phyloP scores from a whole-genome alignment of 23 red algal genomes.

The Porphyridium purpureum region DNA sequence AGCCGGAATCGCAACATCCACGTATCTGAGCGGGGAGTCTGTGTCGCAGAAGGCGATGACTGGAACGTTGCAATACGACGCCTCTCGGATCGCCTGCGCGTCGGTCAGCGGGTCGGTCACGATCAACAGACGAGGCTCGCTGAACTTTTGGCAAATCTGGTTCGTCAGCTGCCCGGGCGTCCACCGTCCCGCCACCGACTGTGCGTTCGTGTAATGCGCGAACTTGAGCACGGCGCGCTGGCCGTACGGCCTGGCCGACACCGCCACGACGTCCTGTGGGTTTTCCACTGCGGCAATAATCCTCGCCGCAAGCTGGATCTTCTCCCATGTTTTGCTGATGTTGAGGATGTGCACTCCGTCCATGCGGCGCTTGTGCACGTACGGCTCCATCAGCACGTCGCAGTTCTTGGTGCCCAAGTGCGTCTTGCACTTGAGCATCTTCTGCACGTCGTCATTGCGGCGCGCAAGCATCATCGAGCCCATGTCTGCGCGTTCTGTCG shows the following conservation, averaged over 20 bases:
- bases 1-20: slow-evolving; percentile 94
- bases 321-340: slow-evolving; percentile 82
- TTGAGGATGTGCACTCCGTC: slow-evolving; percentile 93
- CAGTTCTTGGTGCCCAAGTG: slow-evolving; percentile 99
- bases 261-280: slow-evolving; percentile 81
- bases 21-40: slow-evolving; percentile 74
- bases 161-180: slow-evolving; percentile 99
- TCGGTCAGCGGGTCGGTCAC: slow-evolving; percentile 94
- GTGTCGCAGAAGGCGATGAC: slow-evolving; percentile 98
- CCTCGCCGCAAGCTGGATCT: slow-evolving; percentile 89
- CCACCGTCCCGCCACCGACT: slow-evolving; percentile 86
- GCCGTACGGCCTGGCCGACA: slow-evolving; percentile 86
- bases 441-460: slow-evolving; percentile 73
- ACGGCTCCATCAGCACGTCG: slow-evolving; percentile 90
- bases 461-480: slow-evolving; percentile 9
- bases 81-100: slow-evolving; percentile 71
- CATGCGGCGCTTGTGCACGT: slow-evolving; percentile 71
- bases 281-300: slow-evolving; percentile 91
- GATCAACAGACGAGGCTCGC: slow-evolving; percentile 88
- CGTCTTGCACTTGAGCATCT: slow-evolving; percentile 94
- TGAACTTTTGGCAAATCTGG: slow-evolving; percentile 81
- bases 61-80: slow-evolving; percentile 89
- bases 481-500: too few relatives aligned
- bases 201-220: slow-evolving; percentile 72
- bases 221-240: slow-evolving; percentile 99